Base-by-base conservation (phyloP, 768 basidiomycete genomes). In the Candolleomyces aberdarensis region DNA sequence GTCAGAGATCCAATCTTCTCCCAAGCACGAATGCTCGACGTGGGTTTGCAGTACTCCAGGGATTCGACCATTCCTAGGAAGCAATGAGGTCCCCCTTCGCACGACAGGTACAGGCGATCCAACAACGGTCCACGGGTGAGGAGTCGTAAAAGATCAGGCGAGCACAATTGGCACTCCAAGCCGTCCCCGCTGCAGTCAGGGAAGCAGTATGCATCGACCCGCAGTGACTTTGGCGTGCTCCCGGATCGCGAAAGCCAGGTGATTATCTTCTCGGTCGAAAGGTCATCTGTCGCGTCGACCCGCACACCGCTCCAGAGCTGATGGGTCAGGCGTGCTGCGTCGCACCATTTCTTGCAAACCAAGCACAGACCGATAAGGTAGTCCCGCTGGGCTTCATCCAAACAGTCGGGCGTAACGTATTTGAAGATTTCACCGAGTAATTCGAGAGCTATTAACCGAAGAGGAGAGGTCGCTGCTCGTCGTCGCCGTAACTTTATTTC, bases 231-330 rank as follows among this genome's bases (percentile, higher is more conserved):
- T 43, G 41, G 41, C 9, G 17, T 43, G 41, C 41, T 17, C 17
- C 41, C 41, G 8, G 41, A 43, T 17, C 41, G 41, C 8, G 9
- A 8, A 17, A 43, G 8, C 41, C 41, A 43, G 41, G 9, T 43
- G 9, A 17, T 17, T 17, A 43, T 43, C 41, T 43, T 43, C 41
- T 43, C 41, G 17, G 8, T 9, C 17, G 41, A 43, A 17, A 43
- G 41, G 17, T 17, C 17, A 17, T 8, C 17, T 8, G 17, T 65
- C 67, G 13, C 64, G 65, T 26, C 56, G 53, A 47, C 62, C 66
- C 17, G 41, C 55, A 57, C 41, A 19, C 17, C 17, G 17, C 41
- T 43, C 41, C 41, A 43, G 8, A 43, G 41, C 17, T 43, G 41
- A 43, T 43, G 41, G 9, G 41, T 43, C 8, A 43, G 41, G 17